Evolutionary conservation across 371 early-diverging fungal genomes (phyloP).

Genomic region (Mortierella sp.): DNA sequence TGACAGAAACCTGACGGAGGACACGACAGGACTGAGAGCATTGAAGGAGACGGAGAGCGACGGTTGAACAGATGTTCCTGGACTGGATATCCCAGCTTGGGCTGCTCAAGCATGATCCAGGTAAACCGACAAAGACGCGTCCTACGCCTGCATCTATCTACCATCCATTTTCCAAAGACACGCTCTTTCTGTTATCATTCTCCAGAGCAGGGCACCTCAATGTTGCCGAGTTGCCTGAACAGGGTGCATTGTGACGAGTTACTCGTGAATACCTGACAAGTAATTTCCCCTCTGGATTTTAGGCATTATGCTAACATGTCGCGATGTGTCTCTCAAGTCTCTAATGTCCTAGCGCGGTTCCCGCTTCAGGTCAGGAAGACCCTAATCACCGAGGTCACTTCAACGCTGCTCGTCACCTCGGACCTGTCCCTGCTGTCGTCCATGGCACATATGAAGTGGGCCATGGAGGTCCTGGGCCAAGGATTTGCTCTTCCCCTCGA

Average conservation of each 20-base stretch:
- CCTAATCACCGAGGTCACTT: slow-evolving; percentile 73
- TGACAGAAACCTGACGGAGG: no score
- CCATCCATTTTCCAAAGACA: no score
- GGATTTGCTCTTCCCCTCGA: slow-evolving; percentile 85
- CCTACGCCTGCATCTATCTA: no score
- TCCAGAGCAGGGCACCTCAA: no score
- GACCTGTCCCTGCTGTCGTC: slow-evolving; percentile 69
- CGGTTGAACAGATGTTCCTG: slow-evolving; percentile 67
- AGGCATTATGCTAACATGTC: no score
- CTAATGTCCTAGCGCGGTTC: slow-evolving; percentile 72
- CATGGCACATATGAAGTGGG: slow-evolving; percentile 84
- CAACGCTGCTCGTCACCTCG: slow-evolving; percentile 48
- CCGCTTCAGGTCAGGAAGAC: slow-evolving; percentile 73
- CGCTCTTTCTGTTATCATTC: no score
- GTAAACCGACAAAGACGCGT: slow-evolving; percentile 57
- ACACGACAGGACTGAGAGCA: no score
- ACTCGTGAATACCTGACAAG: no score
- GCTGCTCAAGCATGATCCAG: slow-evolving; percentile 73
- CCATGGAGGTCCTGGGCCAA: slow-evolving; percentile 86
- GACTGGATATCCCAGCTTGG: slow-evolving; percentile 76
- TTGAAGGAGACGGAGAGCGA: background rate
- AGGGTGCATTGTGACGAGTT: no score
- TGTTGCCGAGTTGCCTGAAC: no score
- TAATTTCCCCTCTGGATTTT: no score
- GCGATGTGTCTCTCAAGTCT: no score